phyloP scores from a whole-genome alignment of 1,284 basidiomycete genomes.

The Tetrapyrgos nigripes region DNA sequence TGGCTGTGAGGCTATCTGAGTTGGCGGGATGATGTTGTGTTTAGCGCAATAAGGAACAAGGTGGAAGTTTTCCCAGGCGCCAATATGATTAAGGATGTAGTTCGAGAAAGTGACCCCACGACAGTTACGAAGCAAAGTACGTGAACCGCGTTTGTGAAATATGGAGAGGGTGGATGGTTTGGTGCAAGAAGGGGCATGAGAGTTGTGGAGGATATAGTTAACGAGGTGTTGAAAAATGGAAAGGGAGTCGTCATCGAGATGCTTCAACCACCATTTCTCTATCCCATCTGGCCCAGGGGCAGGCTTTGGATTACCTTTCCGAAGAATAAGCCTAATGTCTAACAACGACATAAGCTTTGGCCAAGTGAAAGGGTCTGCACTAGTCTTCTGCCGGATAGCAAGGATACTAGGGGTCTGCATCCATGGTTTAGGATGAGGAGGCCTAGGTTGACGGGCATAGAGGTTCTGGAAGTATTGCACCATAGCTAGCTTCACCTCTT shows the following conservation, averaged over 20 bases:
- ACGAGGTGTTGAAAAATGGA: constrained; percentile 28
- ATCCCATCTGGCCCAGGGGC: constrained; percentile 34
- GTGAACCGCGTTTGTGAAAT: constrained; percentile 30
- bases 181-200: constrained; percentile 29
- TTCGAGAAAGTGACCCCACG: constrained; percentile 32
- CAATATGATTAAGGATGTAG: constrained; percentile 14
- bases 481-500: neutral
- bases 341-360: constrained; percentile 16
- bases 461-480: neutral
- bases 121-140: constrained; percentile 33
- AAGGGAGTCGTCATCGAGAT: constrained; percentile 27
- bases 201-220: constrained; percentile 33
- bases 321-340: constrained; percentile 25
- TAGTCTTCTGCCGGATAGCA: neutral
- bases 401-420: neutral
- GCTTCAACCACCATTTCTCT: constrained; percentile 40
- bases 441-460: neutral
- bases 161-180: constrained; percentile 27
- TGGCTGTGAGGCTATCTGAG: constrained; percentile 39
- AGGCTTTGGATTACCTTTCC: constrained; percentile 29
- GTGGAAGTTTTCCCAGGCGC: constrained; percentile 29
- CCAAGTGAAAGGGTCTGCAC: constrained; percentile 29
- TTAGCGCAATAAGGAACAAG: constrained; percentile 29
- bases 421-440: neutral
- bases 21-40: constrained; percentile 28